These are phyloP conservation scores for Quercus wislizeni DNA, from an alignment of 306 rosid genomes.

Conservation along the genomic window DNA sequence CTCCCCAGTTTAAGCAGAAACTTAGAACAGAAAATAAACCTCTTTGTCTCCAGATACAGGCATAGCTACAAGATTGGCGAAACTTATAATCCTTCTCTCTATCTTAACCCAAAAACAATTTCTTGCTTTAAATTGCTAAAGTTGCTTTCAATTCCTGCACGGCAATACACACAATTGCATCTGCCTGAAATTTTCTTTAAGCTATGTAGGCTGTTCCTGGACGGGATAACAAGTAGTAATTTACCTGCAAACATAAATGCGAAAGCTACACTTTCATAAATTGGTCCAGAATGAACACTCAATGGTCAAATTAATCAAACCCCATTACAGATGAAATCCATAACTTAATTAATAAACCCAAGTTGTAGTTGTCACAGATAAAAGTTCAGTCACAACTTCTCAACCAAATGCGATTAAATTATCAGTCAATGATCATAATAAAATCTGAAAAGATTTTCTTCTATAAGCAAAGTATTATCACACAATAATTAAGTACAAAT, in stretches of 20 bases:
- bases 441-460: no score
- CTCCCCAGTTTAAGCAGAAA: conserved; percentile 53
- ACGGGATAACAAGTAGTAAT: neutral
- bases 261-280: conserved; percentile 2
- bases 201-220: neutral
- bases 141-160: conserved; percentile 5
- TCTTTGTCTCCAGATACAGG: conserved; percentile 82
- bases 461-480: neutral
- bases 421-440: neutral
- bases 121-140: conserved; percentile 13
- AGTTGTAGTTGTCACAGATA: neutral
- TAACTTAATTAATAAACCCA: neutral
- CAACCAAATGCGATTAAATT: neutral
- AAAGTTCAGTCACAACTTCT: neutral
- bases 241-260: conserved; percentile 36
- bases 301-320: neutral
- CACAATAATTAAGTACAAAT: neutral
- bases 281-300: neutral
- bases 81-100: conserved; percentile 31
- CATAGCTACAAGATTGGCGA: conserved; percentile 59
- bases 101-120: conserved; percentile 31
- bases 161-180: conserved; percentile 19
- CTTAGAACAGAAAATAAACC: conserved; percentile 61
- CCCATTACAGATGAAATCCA: neutral
- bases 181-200: conserved; percentile 5